Evolutionary conservation across 208 protist genomes (phyloP), one percentile per base, ranked within the genome.

Genomic region (Blechomonas ayalai): DNA sequence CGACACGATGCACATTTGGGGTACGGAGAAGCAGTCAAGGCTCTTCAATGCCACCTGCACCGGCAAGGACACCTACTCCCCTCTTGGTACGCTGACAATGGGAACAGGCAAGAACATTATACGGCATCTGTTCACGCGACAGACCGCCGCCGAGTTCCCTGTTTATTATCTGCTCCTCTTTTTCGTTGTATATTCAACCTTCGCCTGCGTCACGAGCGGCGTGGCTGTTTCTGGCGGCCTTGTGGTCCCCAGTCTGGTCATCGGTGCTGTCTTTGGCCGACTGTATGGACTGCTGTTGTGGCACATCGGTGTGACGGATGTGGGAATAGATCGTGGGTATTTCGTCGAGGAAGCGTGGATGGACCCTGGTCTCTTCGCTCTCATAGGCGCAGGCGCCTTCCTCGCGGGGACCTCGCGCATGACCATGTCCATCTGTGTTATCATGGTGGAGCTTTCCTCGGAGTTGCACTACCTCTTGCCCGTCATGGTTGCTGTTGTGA

Each of bases 381-480:
- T 97, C 8, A 92, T 97, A 39, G 94, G 94, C 32, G 90, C 91
- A 20, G 88, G 82, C 6, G 75, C 82, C 19, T 95, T 96, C 49
- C 77, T 97, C 34, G 84, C 74, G 16, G 92, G 92, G 12, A 92
- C 90, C 5, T 90, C 84, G 26, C 83, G 94, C 37, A 82, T 97
- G 65, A 90, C 89, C 7, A 90, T 97, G 59, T 88, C 84, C n/a
- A 82, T 97, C 38, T 88, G 84, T 34, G 90, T 97, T 34, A 97
- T 97, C 50, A 88, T 97, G 82, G 73, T 96, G 22, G 90, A 97
- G 67, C 69, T 96, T 1, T 94, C 92, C 15, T 89, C 88, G 29
- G 88, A 96, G 54, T 59, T 96, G 26, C 85, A 90, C 57, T 96
- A 95, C 54, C 58, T 95, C 22, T 71, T 97, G 20, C 92, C 94